Evolutionary conservation across 192 early-diverging fungal genomes (phyloP), one percentile per base, ranked within the genome.

Genomic region (Backusella tarrabulga): DNA sequence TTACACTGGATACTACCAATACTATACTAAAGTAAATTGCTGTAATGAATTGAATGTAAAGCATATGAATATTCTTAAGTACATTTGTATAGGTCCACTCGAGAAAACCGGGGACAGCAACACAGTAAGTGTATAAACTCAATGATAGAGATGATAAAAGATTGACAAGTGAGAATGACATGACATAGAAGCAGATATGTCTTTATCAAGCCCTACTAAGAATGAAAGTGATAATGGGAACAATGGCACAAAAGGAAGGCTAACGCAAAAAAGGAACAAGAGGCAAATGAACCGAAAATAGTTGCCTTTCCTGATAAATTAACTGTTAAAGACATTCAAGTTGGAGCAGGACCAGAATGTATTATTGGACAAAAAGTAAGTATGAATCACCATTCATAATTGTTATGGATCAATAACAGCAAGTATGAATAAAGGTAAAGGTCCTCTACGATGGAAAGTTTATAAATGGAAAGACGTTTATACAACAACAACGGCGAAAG

Each of bases 361-460:
- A 85, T 82, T 76, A 52, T 32, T 36, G 86, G 86, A 9, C 81
- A 85, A 56, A 82, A 80, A 69, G 87, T 93, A 63, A 87, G 89
- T 70, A 93, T 54, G 7, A 54, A 54, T 54, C n/a, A 54, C 17
- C 6, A n/a, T 5, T 54, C 7, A 21, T 54, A 9, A 1, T 6
- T 54, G 19, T 54, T 23, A 6, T 23, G 7, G 7, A 54, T 54
- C 17, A 21, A 54, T 54, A 40, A 40, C 52, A 54, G 7, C 1
- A n/a, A 54, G 7, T 19, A 21, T n/a, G 23, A 21, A 56, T 56
- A 23, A 23, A 56, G 21, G 21, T 56, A 3, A 56, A 56, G 21
- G 21, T 97, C 84, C 92, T 95, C 80, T 99, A 99, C 89, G 94
- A 98, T 80, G 97, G 97, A 72, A 93, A 91, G 80, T 87, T 98